Evolutionary conservation across 352 stramenopile genomes (phyloP), one percentile per base, ranked within the genome.

Genomic region (Halophytophthora batemanensis): DNA sequence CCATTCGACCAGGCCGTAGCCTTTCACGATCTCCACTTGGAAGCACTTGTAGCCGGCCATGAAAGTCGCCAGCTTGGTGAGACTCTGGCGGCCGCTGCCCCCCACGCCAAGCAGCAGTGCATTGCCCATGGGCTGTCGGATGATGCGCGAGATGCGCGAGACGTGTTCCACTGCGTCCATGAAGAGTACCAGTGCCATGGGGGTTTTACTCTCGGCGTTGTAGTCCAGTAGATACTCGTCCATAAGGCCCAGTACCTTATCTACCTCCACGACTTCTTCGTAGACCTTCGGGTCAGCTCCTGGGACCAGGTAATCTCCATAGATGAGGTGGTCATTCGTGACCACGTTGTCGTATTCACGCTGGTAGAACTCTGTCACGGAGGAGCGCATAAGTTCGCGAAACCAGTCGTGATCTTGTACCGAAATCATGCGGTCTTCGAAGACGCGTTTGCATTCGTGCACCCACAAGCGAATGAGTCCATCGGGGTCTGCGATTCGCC

Each of bases 11-110:
- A 95, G 85, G 11, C 93, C 89, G 50, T 98, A 98, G 6, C 87
- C 90, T 50, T 98, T 98, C 4, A 92, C 74, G 52, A 98, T 98
- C 59, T 98, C 93, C n/a, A 98, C 87, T 59, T 98, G 92, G 39
- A 96, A 97, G 13, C 95, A 85, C 28, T 92, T 84, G 65, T 96
- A 98, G 0, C 88, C 88, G 2, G 90, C 88, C 79, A 98, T 97
- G 46, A 96, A 98, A 0, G 87, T 90, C 10, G 93, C 90, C 1
- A 98, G 71, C 19, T 95, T 90, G 0, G 91, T 97, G 12, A 98
- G 65, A 56, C 78, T 96, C 57, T 98, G 93, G 5, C 93, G 82
- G 6, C 93, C 93, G 56, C 84, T 97, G 6, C 93, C 93, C 22
- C 94, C 94, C 2, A 98, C 91, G 7, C 93, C 93, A 3, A 98